These are phyloP conservation scores for Glycine latifolia DNA, from an alignment of 306 rosid genomes.

Conservation along the genomic window DNA sequence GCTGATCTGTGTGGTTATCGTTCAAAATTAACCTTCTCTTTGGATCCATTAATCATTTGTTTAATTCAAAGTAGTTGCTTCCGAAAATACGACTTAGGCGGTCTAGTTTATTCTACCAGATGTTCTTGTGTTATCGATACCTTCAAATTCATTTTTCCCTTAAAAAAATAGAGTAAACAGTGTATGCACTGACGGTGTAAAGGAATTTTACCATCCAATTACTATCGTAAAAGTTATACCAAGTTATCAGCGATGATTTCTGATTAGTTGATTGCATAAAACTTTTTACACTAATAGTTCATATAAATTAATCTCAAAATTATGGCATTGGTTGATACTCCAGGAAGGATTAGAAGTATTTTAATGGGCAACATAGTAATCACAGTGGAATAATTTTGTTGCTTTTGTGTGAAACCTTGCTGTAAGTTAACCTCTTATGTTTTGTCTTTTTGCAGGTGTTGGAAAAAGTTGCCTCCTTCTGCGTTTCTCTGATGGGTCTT, in stretches of 20 bases:
- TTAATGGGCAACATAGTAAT: neutral
- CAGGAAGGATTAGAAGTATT: neutral
- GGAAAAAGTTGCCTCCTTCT: conserved; percentile 98
- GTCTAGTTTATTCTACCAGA: conserved; percentile 7
- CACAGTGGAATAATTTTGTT: conserved; percentile 3
- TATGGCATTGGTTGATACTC: conserved; percentile 17
- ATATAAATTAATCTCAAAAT: neutral
- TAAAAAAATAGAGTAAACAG: neutral
- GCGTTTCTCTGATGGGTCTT: conserved; percentile 98
- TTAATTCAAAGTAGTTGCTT: neutral
- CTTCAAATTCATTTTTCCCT: neutral
- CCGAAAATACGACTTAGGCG: too few species aligned
- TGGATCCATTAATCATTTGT: conserved; percentile 24
- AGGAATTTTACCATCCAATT: neutral
- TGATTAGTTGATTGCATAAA: neutral
- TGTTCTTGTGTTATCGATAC: neutral
- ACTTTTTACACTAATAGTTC: neutral
- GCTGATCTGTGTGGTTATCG: conserved; percentile 16
- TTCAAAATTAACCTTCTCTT: conserved; percentile 2
- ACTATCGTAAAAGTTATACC: neutral
- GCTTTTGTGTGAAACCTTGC: conserved; percentile 12
- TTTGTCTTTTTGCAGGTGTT: conserved; percentile 68
- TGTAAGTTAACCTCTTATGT: conserved; percentile 21
- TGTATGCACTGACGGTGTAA: neutral
- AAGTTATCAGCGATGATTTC: neutral